phyloP scores from a whole-genome alignment of 768 basidiomycete genomes.

The Rhodotorula paludigena region DNA sequence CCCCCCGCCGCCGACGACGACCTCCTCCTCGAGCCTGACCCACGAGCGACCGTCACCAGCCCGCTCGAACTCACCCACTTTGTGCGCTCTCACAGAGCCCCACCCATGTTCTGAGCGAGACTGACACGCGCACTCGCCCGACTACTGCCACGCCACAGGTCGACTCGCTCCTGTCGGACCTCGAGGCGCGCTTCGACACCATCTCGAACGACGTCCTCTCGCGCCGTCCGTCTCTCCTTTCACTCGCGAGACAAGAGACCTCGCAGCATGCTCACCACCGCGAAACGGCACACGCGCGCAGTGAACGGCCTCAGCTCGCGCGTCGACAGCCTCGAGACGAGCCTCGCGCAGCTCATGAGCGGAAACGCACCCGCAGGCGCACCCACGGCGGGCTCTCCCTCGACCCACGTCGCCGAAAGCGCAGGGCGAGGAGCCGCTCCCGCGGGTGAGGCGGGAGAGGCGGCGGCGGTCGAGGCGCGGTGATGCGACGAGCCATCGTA shows the following conservation, averaged over 20 bases:
- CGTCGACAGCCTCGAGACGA: slow-evolving; percentile 33
- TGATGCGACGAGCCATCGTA: no score
- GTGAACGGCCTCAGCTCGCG: slow-evolving; percentile 20
- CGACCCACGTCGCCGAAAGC: no score
- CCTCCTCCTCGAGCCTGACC: neutral
- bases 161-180: slow-evolving; percentile 32
- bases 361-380: no score
- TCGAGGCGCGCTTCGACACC: slow-evolving; percentile 33
- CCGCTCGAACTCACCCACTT: slow-evolving; percentile 35
- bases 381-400: no score
- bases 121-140: no score
- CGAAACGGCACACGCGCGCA: neutral
- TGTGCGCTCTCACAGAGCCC: no score
- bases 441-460: no score
- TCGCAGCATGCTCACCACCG: neutral
- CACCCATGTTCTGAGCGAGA: no score
- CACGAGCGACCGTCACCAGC: slow-evolving; percentile 16
- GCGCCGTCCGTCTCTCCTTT: slow-evolving; percentile 7
- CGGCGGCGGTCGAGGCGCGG: no score
- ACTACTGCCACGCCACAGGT: slow-evolving; percentile 22
- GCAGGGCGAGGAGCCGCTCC: no score
- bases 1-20: neutral
- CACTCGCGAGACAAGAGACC: no score
- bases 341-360: slow-evolving; percentile 27
- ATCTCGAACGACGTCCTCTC: slow-evolving; percentile 33